phyloP scores from a whole-genome alignment of 768 basidiomycete genomes.

The Mycena leptocephala region DNA sequence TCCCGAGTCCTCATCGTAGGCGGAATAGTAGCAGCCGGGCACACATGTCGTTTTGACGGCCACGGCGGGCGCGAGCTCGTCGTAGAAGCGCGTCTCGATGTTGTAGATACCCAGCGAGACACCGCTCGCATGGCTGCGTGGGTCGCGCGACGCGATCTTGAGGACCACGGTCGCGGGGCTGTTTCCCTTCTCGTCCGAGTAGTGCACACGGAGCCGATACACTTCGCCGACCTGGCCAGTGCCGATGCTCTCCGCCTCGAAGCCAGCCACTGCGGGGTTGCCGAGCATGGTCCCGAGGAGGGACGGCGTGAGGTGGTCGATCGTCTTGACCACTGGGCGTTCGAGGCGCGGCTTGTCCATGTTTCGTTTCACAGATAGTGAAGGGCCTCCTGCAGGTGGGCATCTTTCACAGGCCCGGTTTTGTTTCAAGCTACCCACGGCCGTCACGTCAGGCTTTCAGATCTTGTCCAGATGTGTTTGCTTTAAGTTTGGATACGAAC shows the following conservation, averaged over 20 bases:
- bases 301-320: constrained; percentile 8
- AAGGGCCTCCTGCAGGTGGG: constrained; percentile 1
- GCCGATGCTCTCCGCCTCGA: constrained; percentile 7
- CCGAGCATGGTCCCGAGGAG: constrained; percentile 13
- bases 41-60: constrained; percentile 6
- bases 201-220: constrained; percentile 8
- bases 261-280: constrained; percentile 8
- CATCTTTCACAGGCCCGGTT: constrained; percentile 2
- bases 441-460: neutral
- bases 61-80: constrained; percentile 14
- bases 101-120: constrained; percentile 16
- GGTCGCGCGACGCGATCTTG: constrained; percentile 13
- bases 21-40: constrained; percentile 13
- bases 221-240: constrained; percentile 14
- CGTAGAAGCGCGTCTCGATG: constrained; percentile 16
- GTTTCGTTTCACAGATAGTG: constrained; percentile 8
- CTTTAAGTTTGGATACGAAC: neutral
- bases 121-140: constrained; percentile 15
- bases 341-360: constrained; percentile 18
- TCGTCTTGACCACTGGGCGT: constrained; percentile 12
- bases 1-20: constrained; percentile 11
- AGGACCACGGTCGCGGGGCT: constrained; percentile 12
- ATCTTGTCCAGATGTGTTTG: neutral
- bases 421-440: neutral
- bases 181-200: constrained; percentile 12